phyloP scores from a whole-genome alignment of 495 filamentous ascomycete genomes.

The Penicillium pancosmium region DNA sequence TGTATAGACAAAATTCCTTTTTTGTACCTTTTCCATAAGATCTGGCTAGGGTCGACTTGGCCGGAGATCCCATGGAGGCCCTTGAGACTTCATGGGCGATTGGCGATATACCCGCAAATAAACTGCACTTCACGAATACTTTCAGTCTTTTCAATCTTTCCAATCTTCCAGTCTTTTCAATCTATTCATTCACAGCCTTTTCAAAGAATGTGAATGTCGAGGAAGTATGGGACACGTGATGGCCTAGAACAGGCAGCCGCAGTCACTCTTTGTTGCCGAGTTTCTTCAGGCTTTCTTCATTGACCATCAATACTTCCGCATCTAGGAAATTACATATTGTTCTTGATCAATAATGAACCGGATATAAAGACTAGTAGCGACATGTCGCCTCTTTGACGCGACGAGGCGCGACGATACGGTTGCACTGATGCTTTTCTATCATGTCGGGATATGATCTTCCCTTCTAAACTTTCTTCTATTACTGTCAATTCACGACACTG shows the following conservation, averaged over 20 bases:
- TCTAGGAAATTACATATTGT: conserved; percentile 16
- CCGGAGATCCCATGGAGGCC: neutral
- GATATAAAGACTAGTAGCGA: neutral
- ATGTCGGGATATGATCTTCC: neutral
- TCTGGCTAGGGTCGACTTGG: neutral
- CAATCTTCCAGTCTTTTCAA: neutral
- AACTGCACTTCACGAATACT: conserved; percentile 15
- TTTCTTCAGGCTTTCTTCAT: conserved; percentile 19
- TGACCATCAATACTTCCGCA: conserved; percentile 29
- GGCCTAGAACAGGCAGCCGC: neutral
- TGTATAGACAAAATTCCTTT: conserved; percentile 2
- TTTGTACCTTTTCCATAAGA: neutral
- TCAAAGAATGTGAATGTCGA: no score
- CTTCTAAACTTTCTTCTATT: neutral
- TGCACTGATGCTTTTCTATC: conserved; percentile 13
- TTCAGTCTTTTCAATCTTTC: neutral
- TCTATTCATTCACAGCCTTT: neutral
- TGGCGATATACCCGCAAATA: conserved; percentile 30
- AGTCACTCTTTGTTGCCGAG: neutral
- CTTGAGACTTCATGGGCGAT: conserved; percentile 1
- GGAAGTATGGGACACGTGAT: conserved; percentile 1
- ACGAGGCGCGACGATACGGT: neutral
- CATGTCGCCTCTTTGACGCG: neutral
- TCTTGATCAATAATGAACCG: neutral
- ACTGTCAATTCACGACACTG: no score